phyloP scores from a whole-genome alignment of 75 land plant species.

The Picea sitchensis region DNA sequence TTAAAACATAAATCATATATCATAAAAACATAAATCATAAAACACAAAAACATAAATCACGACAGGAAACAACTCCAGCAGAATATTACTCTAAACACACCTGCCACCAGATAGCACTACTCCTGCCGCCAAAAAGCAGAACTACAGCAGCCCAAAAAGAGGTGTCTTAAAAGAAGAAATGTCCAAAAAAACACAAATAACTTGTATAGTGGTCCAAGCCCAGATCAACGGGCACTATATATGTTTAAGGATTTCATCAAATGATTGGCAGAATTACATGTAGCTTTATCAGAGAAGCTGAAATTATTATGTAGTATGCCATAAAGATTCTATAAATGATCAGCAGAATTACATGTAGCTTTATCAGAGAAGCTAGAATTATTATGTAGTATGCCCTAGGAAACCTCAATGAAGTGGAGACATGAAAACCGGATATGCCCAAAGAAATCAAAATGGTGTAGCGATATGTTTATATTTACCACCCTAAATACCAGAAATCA shows the following conservation, averaged over 20 bases:
- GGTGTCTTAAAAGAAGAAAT: neutral
- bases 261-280: neutral
- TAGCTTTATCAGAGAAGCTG: neutral
- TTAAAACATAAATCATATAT: neutral
- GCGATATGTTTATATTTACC: too few species aligned
- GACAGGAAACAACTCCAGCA: neutral
- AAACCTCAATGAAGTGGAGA: too few species aligned
- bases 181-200: neutral
- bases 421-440: neutral
- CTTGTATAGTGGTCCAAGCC: neutral
- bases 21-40: neutral
- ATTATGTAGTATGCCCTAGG: neutral
- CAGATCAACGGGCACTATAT: too few species aligned
- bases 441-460: neutral
- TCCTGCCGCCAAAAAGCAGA: neutral
- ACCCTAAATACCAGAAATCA: too few species aligned
- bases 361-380: neutral
- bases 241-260: too few species aligned
- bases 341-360: neutral
- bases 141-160: neutral
- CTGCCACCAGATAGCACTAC: neutral
- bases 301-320: neutral
- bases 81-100: neutral
- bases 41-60: neutral
- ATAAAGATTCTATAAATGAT: neutral